Conservation (phyloP, 495 filamentous ascomycete species). For the Neurospora discreta region DNA sequence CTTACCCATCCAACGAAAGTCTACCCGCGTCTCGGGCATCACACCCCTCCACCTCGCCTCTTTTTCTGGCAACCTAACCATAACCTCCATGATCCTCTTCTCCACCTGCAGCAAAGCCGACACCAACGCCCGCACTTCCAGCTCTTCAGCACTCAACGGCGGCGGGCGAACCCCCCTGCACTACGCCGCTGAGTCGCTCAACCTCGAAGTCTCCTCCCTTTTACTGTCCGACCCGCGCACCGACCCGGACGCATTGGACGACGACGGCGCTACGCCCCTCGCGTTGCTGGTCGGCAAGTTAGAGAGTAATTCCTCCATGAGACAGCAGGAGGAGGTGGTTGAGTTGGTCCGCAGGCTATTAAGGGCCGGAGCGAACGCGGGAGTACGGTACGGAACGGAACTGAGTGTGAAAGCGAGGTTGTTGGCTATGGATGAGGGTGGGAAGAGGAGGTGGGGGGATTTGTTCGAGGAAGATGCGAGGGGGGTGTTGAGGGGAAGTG, state of each 20-base stretch:
- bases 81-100: not conserved
- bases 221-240: not conserved
- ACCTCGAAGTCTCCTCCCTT: slow-evolving; percentile 2
- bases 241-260: slow-evolving; percentile 3
- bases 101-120: not conserved
- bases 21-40: not conserved
- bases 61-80: not conserved
- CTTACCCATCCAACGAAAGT: not conserved
- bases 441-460: not conserved
- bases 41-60: not conserved
- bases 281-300: not conserved
- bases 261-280: slow-evolving; percentile 4
- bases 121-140: not conserved
- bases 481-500: not conserved
- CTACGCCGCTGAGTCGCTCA: slow-evolving; percentile 6
- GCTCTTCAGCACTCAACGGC: not conserved
- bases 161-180: slow-evolving; percentile 9
- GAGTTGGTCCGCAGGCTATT: slow-evolving; percentile 2
- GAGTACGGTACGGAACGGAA: not conserved
- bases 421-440: not conserved
- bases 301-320: not conserved
- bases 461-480: not conserved
- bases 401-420: not conserved
- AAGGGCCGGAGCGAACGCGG: not conserved
- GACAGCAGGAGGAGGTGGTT: not conserved